These are phyloP conservation scores for Aspergillus fijiensis DNA, from an alignment of 2,329 filamentous ascomycete species.

Conservation along the genomic window DNA sequence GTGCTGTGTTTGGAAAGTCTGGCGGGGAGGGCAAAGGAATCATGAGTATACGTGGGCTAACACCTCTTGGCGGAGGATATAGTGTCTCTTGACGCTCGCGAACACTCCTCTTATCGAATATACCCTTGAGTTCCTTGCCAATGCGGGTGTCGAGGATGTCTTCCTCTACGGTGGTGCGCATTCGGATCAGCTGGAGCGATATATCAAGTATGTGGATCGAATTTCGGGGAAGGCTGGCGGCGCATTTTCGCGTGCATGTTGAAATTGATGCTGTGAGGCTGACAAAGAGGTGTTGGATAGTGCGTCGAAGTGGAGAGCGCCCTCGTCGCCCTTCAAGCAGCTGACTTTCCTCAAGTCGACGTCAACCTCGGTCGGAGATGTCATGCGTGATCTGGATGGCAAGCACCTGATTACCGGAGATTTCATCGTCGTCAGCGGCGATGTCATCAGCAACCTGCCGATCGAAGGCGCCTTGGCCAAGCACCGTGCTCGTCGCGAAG, in stretches of 20 bases:
- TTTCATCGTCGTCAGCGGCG: slow-evolving; percentile 89
- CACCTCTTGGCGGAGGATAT: slow-evolving; percentile 1
- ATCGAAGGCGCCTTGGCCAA: slow-evolving; percentile 76
- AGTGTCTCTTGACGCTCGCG: slow-evolving; percentile 90
- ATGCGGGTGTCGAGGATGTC: slow-evolving; percentile 91
- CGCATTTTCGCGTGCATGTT: neutral
- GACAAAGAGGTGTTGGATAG: slow-evolving; percentile 28
- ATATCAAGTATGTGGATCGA: slow-evolving; percentile 60
- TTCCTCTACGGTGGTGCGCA: slow-evolving; percentile 90
- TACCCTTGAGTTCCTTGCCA: slow-evolving; percentile 91
- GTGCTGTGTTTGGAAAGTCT: neutral
- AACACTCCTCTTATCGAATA: slow-evolving; percentile 97
- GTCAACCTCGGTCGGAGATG: slow-evolving; percentile 85
- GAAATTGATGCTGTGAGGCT: neutral
- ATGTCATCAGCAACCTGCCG: slow-evolving; percentile 84
- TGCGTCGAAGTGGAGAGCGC: slow-evolving; percentile 70
- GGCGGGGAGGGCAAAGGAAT: neutral
- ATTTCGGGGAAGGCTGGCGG: neutral
- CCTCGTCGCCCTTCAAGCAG: slow-evolving; percentile 75
- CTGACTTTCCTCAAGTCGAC: slow-evolving; percentile 85
- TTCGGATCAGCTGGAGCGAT: slow-evolving; percentile 80
- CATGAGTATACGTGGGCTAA: slow-evolving; percentile 4
- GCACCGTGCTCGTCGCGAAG: slow-evolving; percentile 76
- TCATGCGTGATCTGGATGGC: slow-evolving; percentile 88
- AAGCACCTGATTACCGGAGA: slow-evolving; percentile 82